Percentiles rank a stretch among this genome's conserved stretches.
phyloP scores from a whole-genome alignment of 1,284 basidiomycete genomes.

The Sphagnurus paluster region DNA sequence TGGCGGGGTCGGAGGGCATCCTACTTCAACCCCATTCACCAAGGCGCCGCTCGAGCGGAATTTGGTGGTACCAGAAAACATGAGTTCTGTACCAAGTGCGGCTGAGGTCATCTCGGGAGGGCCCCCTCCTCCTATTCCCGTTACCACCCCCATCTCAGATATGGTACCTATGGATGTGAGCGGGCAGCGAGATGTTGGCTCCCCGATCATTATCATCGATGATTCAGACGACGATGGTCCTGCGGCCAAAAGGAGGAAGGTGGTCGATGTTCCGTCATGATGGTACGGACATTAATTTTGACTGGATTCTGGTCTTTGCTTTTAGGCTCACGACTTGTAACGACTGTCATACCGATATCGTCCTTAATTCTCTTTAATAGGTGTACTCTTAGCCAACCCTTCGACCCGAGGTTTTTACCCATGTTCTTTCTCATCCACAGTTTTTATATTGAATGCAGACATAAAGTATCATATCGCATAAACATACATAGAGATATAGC shows the following conservation, averaged over 20 bases:
- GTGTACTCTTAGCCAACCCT: background rate
- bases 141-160: conserved; percentile 13
- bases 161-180: conserved; percentile 27
- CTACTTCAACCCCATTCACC: conserved; percentile 25
- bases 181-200: conserved; percentile 32
- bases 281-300: conserved; percentile 3
- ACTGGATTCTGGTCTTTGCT: background rate
- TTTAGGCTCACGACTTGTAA: conserved; percentile 2
- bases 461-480: background rate
- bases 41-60: conserved; percentile 30
- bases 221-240: conserved; percentile 61
- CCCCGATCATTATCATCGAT: conserved; percentile 52
- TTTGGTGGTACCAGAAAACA: conserved; percentile 14
- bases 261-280: conserved; percentile 29
- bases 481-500: background rate
- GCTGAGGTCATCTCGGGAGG: background rate
- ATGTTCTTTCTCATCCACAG: background rate
- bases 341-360: background rate
- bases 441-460: background rate
- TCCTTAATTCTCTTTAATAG: background rate
- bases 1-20: conserved; percentile 10
- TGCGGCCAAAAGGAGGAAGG: conserved; percentile 53
- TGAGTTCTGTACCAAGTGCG: conserved; percentile 11
- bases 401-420: background rate
- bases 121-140: conserved; percentile 7